Conservation (phyloP, 164 flowering plant species). For the Vitis vinifera region ASM3070453v1 NC_081818.1:1043001-1043500, state of each 20-base stretch:
- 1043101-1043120: too few relatives aligned
- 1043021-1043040: background rate
- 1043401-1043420: conserved; percentile 35
- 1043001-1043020: background rate
- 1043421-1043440: conserved; percentile 28
- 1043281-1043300: background rate
- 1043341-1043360: background rate
- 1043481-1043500: conserved; percentile 54
- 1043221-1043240: too few relatives aligned
- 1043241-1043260: too few relatives aligned
- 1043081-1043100: too few relatives aligned
- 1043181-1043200: too few relatives aligned
- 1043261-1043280: background rate
- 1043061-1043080: too few relatives aligned
- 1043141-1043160: too few relatives aligned
- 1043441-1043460: conserved; percentile 37
- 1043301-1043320: background rate
- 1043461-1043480: conserved; percentile 35
- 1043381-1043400: background rate
- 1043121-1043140: too few relatives aligned
- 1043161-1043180: too few relatives aligned
- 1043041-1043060: too few relatives aligned
- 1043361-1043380: background rate
- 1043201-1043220: too few relatives aligned
- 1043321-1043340: background rate